These are phyloP conservation scores for Cladophialophora chaetospira DNA, from an alignment of 2,329 filamentous ascomycete species.

Conservation along the genomic window DNA sequence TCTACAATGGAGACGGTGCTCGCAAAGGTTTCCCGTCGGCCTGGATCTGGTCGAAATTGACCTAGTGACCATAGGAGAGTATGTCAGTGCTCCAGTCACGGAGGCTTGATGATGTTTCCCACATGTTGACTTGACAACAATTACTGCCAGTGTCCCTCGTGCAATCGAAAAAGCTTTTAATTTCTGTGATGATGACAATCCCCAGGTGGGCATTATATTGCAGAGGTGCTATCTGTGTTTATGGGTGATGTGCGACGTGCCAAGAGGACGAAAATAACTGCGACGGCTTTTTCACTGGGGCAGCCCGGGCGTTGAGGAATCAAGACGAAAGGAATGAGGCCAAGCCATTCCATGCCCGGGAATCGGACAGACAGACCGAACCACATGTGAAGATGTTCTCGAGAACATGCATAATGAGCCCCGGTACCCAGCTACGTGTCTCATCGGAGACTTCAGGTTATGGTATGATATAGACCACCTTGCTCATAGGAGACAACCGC, in stretches of 20 bases:
- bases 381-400: conserved; percentile 73
- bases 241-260: too few relatives aligned
- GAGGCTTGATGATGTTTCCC: conserved; percentile 14
- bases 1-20: conserved; percentile 71
- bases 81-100: conserved; percentile 43
- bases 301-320: too few relatives aligned
- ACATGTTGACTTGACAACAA: conserved; percentile 52
- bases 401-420: conserved; percentile 71
- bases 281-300: too few relatives aligned
- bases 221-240: too few relatives aligned
- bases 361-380: conserved; percentile 59
- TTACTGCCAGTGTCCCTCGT: conserved; percentile 58
- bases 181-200: conserved; percentile 48
- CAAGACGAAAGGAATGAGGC: too few relatives aligned
- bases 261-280: too few relatives aligned
- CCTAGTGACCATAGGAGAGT: conserved; percentile 77
- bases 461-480: conserved; percentile 75
- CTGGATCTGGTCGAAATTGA: conserved; percentile 61
- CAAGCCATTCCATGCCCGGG: conserved; percentile 72
- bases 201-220: too few relatives aligned
- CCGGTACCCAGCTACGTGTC: conserved; percentile 69
- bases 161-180: conserved; percentile 71
- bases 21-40: conserved; percentile 77
- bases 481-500: conserved; percentile 70
- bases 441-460: conserved; percentile 43